Conservation (phyloP, 1,284 basidiomycete species). For the Puccinia coronata region DNA sequence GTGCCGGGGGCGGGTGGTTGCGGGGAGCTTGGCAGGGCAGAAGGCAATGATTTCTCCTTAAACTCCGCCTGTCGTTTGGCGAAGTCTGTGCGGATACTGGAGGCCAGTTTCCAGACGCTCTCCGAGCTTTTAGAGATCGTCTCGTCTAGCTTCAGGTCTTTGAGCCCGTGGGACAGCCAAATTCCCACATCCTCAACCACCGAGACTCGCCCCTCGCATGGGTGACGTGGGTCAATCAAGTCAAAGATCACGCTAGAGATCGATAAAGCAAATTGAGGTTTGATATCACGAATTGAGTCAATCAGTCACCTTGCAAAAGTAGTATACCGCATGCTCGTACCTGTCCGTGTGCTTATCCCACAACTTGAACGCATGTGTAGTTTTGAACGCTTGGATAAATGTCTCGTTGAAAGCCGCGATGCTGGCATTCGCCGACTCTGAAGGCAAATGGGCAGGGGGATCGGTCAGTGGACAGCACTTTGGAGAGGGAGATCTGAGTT, state of each 20-base stretch:
- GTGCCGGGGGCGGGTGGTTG: background rate
- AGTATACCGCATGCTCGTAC: background rate
- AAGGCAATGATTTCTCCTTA: background rate
- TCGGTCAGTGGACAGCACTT: background rate
- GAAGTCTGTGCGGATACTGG: slow-evolving; percentile 40
- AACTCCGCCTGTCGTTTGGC: slow-evolving; percentile 46
- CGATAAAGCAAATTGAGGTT: background rate
- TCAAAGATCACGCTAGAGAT: slow-evolving; percentile 44
- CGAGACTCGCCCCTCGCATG: slow-evolving; percentile 49
- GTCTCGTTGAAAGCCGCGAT: slow-evolving; percentile 71
- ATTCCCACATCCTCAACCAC: slow-evolving; percentile 50
- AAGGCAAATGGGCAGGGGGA: background rate
- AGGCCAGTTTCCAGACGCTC: slow-evolving; percentile 43
- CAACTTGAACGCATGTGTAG: slow-evolving; percentile 77
- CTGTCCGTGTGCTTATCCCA: slow-evolving; percentile 82
- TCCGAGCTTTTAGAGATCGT: slow-evolving; percentile 47
- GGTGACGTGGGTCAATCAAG: slow-evolving; percentile 49
- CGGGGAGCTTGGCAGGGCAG: too few relatives aligned
- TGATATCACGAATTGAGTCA: background rate
- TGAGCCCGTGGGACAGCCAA: slow-evolving; percentile 44
- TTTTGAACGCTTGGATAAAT: slow-evolving; percentile 81
- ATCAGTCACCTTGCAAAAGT: background rate
- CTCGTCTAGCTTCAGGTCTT: slow-evolving; percentile 48
- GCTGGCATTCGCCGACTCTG: slow-evolving; percentile 57
- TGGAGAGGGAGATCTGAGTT: background rate